Base-by-base conservation (phyloP, 768 basidiomycete genomes). In the Suillus subluteus region DNA sequence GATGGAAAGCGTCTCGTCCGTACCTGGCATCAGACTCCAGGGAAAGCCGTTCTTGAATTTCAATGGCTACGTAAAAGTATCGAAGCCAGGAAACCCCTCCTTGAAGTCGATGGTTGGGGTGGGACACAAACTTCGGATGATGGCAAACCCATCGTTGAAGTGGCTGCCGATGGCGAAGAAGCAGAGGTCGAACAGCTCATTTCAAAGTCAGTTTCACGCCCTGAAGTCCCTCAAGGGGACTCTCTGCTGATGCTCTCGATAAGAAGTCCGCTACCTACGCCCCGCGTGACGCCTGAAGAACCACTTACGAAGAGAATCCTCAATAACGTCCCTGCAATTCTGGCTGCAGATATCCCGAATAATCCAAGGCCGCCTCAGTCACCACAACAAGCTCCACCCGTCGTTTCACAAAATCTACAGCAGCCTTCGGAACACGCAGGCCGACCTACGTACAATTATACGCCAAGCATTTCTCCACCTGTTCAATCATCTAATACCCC, bases 221-320 rank as follows among this genome's bases (percentile, higher is more conserved):
- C 58, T 37, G 35, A 63, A 52, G 65, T 58, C 65, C 54, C 58
- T 38, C 40, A 63, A 43, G 64, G 55, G 65, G 68, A 62, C 67
- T 30, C 65, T 56, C 64, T 35, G 63, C 62, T 74, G 68, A 76
- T 70, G 16, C 50, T 30, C 32, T 62, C 69, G 58, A 72, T 74
- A 84, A 88, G 84, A 85, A 87, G 85, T 71, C 82, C 84, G 63
- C 73, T 90, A 63, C 88, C 88, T 40, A 90, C 88, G 4, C 89
- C 89, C 21, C 81, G 88, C 35, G 79, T 82, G 18, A 88, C 87
- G 16, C 88, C 88, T 18, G 77, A 81, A 15, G 80, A 80, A 46
- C 66, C 70, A 23, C 41, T 68, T 3, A 63, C 70, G n/a, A 73
- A 69, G 23, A 64, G 54, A 55, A 61, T 55, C n/a, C 58, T 59